Percentiles rank a stretch among this genome's conserved stretches.
phyloP scores from a whole-genome alignment of 2,329 filamentous ascomycete species.

The Coniochaeta hoffmannii region DNA sequence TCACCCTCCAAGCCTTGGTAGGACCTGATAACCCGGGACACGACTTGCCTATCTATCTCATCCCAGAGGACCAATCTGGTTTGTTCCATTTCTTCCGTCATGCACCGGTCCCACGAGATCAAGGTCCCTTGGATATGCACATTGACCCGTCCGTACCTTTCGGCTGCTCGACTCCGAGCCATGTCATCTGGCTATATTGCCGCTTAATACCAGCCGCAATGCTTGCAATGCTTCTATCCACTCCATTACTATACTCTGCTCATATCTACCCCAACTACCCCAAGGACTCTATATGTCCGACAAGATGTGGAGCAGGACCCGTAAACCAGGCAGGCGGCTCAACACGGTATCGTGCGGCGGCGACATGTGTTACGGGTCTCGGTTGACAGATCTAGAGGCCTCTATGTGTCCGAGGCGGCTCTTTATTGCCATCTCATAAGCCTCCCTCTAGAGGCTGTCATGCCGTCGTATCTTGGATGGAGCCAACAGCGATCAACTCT shows the following conservation, averaged over 20 bases:
- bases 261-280: neutral
- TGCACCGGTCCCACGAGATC: neutral
- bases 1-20: neutral
- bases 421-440: neutral
- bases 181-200: conserved; percentile 14
- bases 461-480: neutral
- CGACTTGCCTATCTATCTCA: neutral
- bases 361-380: neutral
- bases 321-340: neutral
- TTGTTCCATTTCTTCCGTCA: neutral
- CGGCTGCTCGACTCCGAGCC: conserved; percentile 6
- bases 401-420: neutral
- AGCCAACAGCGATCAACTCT: neutral
- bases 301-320: neutral
- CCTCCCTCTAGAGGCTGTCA: neutral
- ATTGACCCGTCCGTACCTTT: neutral
- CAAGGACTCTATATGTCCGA: neutral
- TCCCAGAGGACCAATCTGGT: neutral
- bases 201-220: conserved; percentile 16
- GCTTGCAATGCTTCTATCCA: conserved; percentile 5
- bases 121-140: neutral
- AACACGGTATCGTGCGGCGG: neutral
- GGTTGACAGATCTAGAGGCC: neutral
- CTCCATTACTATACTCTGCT: neutral
- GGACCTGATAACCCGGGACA: neutral